phyloP scores from a whole-genome alignment of 495 filamentous ascomycete genomes.

The Lophium mytilinum region DNA sequence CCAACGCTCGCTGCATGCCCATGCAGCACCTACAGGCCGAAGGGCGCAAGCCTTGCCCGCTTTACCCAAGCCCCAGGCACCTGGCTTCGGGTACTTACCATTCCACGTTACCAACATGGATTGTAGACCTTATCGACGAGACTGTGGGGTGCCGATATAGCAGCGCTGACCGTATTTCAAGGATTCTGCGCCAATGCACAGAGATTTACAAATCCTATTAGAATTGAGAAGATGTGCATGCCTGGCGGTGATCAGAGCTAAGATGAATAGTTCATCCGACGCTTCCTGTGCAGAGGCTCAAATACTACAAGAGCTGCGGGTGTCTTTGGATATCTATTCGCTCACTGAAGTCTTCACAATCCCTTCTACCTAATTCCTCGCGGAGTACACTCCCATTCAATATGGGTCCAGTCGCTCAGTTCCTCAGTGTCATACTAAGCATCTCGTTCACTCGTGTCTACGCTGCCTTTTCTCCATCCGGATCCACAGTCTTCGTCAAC shows the following conservation, averaged over 20 bases:
- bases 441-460: neutral
- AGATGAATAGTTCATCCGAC: neutral
- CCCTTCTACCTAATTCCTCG: too few species aligned
- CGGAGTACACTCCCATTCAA: neutral
- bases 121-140: neutral
- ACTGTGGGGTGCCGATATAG: neutral
- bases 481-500: slow-evolving; percentile 25
- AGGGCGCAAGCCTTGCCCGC: neutral
- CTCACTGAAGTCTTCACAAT: neutral
- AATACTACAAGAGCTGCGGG: too few species aligned
- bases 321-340: neutral
- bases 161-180: neutral
- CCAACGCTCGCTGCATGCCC: too few species aligned
- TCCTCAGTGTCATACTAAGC: neutral
- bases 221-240: neutral
- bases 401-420: too few species aligned
- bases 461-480: slow-evolving; percentile 20
- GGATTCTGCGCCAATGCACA: neutral
- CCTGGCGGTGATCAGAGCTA: neutral
- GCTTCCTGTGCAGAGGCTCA: neutral
- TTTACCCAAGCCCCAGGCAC: neutral
- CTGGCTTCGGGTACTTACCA: neutral
- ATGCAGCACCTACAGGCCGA: too few species aligned
- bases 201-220: neutral
- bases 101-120: neutral